These are phyloP conservation scores for Exophiala xenobiotica DNA, from an alignment of 2,329 filamentous ascomycete species.

Conservation along the genomic window DNA sequence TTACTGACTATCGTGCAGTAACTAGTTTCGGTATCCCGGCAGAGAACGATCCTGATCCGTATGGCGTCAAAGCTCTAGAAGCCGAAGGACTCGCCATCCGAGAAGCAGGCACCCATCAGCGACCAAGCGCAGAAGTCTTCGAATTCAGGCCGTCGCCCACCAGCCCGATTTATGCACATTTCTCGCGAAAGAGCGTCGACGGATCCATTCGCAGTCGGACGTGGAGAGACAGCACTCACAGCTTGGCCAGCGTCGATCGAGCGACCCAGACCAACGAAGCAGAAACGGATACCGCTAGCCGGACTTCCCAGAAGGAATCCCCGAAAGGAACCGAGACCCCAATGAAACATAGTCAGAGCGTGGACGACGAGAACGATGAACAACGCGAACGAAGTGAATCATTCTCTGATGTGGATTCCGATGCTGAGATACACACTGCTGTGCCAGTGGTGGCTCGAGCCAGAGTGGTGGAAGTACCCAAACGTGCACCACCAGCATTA, in stretches of 20 bases:
- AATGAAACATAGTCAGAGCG: slow-evolving; percentile 24
- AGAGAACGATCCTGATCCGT: slow-evolving; percentile 82
- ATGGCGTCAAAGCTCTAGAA: slow-evolving; percentile 85
- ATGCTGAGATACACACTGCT: slow-evolving; percentile 54
- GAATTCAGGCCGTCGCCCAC: slow-evolving; percentile 75
- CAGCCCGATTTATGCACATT: slow-evolving; percentile 65
- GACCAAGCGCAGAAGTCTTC: slow-evolving; percentile 76
- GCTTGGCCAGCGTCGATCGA: slow-evolving; percentile 60
- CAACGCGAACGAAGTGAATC: slow-evolving; percentile 17
- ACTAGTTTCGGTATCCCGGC: slow-evolving; percentile 75
- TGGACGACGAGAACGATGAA: slow-evolving; percentile 14
- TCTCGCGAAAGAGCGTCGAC: slow-evolving; percentile 66
- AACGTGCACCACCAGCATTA: slow-evolving; percentile 73
- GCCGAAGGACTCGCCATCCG: slow-evolving; percentile 85
- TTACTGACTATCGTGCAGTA: slow-evolving; percentile 29
- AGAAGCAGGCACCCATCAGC: slow-evolving; percentile 75
- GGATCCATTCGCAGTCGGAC: slow-evolving; percentile 68
- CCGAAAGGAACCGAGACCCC: slow-evolving; percentile 10
- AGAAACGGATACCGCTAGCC: slow-evolving; percentile 57
- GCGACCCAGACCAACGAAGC: slow-evolving; percentile 67
- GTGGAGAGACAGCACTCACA: slow-evolving; percentile 65
- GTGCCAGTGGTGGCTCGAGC: slow-evolving; percentile 72
- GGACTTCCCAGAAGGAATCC: slow-evolving; percentile 37
- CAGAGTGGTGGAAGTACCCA: slow-evolving; percentile 80
- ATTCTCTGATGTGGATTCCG: slow-evolving; percentile 30